Conservation (phyloP, 805 yeast species). For the Wickerhamiella sergipiensis region DNA sequence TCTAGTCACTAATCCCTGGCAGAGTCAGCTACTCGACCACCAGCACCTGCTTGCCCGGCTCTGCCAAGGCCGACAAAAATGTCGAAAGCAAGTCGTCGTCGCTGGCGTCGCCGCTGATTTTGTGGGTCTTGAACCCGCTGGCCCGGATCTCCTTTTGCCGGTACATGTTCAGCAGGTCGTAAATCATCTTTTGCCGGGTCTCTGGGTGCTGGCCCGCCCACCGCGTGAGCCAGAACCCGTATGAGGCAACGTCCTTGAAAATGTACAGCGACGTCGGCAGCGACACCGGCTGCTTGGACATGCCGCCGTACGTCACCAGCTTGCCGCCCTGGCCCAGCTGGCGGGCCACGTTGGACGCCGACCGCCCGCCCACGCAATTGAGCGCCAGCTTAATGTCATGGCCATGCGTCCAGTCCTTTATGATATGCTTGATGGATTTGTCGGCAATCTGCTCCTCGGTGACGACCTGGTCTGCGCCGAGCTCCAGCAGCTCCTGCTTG, state of each 20-base stretch:
- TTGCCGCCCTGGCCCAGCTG: conserved; percentile 63
- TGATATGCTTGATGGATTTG: conserved; percentile 47
- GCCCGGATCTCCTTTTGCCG: conserved; percentile 40
- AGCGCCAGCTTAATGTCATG: conserved; percentile 60
- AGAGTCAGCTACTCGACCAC: conserved; percentile 9
- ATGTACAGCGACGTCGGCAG: conserved; percentile 81
- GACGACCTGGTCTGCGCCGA: conserved; percentile 81
- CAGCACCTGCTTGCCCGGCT: conserved; percentile 17
- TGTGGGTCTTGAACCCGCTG: conserved; percentile 32
- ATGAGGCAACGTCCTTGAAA: conserved; percentile 72
- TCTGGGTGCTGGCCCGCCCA: conserved; percentile 48
- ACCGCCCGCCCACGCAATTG: conserved; percentile 89
- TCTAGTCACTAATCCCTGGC: too few species aligned
- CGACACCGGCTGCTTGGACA: conserved; percentile 92
- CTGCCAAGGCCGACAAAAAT: conserved; percentile 32
- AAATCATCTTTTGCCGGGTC: conserved; percentile 41
- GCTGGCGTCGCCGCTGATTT: conserved; percentile 21
- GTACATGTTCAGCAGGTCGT: conserved; percentile 43
- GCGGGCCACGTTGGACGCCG: conserved; percentile 68
- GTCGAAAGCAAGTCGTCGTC: conserved; percentile 31
- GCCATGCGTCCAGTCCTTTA: conserved; percentile 29
- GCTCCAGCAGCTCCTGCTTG: conserved; percentile 37
- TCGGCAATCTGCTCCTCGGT: conserved; percentile 76
- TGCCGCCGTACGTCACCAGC: conserved; percentile 89
- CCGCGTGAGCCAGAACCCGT: conserved; percentile 74